phyloP scores from a whole-genome alignment of 352 stramenopile species.

The Pythium monospermum region DNA sequence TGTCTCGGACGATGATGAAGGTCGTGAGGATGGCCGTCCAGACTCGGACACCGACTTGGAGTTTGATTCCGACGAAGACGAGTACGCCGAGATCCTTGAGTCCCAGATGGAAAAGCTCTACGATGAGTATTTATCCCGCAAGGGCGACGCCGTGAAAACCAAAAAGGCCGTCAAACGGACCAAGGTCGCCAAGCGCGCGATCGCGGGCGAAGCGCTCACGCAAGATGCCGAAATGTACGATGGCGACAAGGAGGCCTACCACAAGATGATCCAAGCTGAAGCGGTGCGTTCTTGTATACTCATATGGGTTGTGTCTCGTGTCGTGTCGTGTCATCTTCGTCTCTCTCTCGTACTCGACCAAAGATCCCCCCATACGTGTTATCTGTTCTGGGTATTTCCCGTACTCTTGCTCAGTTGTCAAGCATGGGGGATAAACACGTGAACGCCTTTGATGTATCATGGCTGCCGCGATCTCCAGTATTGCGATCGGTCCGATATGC shows the following conservation, averaged over 20 bases:
- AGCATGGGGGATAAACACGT: constrained; percentile 78
- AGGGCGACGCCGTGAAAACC: constrained; percentile 76
- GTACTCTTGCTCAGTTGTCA: constrained; percentile 92
- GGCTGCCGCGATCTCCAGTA: constrained; percentile 26
- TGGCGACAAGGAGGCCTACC: constrained; percentile 69
- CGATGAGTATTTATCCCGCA: constrained; percentile 71
- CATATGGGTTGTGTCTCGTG: not conserved
- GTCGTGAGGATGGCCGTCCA: constrained; percentile 9
- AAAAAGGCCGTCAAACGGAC: constrained; percentile 82
- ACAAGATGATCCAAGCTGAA: constrained; percentile 85
- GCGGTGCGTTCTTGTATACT: constrained; percentile 59
- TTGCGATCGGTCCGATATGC: constrained; percentile 66
- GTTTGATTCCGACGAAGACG: constrained; percentile 42
- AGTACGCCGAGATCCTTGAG: constrained; percentile 77
- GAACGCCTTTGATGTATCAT: constrained; percentile 86
- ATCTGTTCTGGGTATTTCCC: constrained; percentile 84
- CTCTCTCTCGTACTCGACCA: constrained; percentile 4
- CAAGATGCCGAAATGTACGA: constrained; percentile 83
- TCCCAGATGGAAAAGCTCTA: constrained; percentile 84
- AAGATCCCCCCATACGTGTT: constrained; percentile 87
- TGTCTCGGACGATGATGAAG: constrained; percentile 37
- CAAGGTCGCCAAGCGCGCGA: constrained; percentile 78
- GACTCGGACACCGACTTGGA: constrained; percentile 23
- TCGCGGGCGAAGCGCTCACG: constrained; percentile 73
- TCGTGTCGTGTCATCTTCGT: not conserved